These are phyloP conservation scores for Buddleja alternifolia DNA, from an alignment of 257 asterid species.

Conservation along the genomic window DNA sequence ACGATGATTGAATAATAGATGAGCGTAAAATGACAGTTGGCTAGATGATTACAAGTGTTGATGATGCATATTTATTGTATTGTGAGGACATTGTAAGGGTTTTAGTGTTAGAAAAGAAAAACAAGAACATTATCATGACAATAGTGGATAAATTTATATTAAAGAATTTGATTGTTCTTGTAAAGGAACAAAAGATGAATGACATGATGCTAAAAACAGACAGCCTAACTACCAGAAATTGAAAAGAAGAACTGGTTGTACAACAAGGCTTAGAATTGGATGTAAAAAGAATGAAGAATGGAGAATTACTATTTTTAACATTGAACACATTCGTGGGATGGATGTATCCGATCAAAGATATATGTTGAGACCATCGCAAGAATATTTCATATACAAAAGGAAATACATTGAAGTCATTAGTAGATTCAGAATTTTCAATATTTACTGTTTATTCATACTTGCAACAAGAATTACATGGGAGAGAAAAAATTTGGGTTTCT, in stretches of 20 bases:
- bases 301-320: background rate
- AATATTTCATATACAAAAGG: no score
- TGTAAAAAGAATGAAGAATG: background rate
- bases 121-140: background rate
- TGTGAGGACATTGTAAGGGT: background rate
- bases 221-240: background rate
- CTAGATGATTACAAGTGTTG: background rate
- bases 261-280: background rate
- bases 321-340: background rate
- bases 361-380: no score
- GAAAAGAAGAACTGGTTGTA: background rate
- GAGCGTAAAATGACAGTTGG: background rate
- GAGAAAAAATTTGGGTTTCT: background rate
- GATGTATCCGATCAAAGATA: no score
- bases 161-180: constrained; percentile 4
- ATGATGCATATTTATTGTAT: background rate
- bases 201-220: background rate
- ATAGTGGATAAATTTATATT: background rate
- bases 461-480: background rate
- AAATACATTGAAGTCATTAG: no score
- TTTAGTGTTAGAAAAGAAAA: background rate
- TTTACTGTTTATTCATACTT: background rate
- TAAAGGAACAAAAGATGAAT: background rate
- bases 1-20: background rate
- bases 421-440: background rate